phyloP scores from a whole-genome alignment of 2,329 filamentous ascomycete genomes.

The Colletotrichum theobromicola region DNA sequence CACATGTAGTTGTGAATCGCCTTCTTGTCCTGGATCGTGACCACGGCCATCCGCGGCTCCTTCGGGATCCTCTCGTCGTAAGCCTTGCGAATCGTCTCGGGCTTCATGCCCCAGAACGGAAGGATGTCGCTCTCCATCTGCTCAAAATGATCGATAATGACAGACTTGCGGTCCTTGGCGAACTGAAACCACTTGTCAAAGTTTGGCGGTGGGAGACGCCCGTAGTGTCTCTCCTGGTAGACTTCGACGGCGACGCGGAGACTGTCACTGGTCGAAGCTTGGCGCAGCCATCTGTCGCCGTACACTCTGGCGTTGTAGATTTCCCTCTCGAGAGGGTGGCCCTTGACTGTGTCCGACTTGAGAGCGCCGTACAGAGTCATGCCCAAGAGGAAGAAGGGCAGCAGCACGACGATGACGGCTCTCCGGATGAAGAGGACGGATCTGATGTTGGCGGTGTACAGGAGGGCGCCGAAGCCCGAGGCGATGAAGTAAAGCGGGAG shows the following conservation, averaged over 20 bases:
- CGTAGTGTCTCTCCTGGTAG: constrained; percentile 60
- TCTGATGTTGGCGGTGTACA: constrained; percentile 48
- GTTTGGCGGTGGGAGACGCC: constrained; percentile 75
- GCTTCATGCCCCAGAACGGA: constrained; percentile 79
- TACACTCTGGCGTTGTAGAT: constrained; percentile 54
- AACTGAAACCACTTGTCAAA: constrained; percentile 88
- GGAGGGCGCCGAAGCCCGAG: constrained; percentile 46
- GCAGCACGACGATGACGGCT: constrained; percentile 42
- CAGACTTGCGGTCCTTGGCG: constrained; percentile 70
- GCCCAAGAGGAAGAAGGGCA: constrained; percentile 39
- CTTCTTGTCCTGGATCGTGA: constrained; percentile 69
- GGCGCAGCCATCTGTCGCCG: constrained; percentile 54
- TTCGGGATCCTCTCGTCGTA: constrained; percentile 41
- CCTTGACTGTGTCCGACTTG: constrained; percentile 28
- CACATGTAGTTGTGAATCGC: constrained; percentile 47
- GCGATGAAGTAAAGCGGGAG: constrained; percentile 43
- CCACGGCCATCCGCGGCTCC: constrained; percentile 48
- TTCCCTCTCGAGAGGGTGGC: constrained; percentile 54
- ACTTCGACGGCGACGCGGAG: constrained; percentile 51
- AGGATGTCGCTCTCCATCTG: constrained; percentile 77
- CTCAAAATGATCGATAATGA: constrained; percentile 81
- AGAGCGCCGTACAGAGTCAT: constrained; percentile 39
- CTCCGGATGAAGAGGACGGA: constrained; percentile 48
- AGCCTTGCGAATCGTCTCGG: constrained; percentile 69
- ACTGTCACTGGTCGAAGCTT: constrained; percentile 52